phyloP scores from a whole-genome alignment of 352 stramenopile species.

The Plasmopara halstedii region DNA sequence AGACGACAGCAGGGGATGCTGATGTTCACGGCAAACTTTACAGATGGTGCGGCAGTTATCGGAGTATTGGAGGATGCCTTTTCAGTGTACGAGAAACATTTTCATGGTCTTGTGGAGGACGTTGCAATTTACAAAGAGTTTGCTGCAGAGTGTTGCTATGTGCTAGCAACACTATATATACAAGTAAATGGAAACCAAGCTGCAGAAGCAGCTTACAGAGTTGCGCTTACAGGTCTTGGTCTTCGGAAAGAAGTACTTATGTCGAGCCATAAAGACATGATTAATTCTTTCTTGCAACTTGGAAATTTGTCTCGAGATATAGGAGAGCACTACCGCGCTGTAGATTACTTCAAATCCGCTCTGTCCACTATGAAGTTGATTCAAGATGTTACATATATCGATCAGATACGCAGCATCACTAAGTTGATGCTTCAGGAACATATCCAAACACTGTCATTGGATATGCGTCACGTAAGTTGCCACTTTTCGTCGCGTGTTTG shows the following conservation, averaged over 20 bases:
- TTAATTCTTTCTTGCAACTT: constrained; percentile 42
- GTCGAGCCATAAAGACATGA: constrained; percentile 19
- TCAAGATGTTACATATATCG: constrained; percentile 11
- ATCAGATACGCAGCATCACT: constrained; percentile 31
- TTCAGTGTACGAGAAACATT: constrained; percentile 41
- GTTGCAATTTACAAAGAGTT: constrained; percentile 14
- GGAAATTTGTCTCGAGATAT: constrained; percentile 30
- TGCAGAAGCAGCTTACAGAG: constrained; percentile 36
- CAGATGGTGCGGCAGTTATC: constrained; percentile 22
- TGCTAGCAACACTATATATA: constrained; percentile 22
- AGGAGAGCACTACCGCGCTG: constrained; percentile 41
- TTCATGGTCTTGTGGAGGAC: constrained; percentile 19
- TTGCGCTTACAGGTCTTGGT: constrained; percentile 26
- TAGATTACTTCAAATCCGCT: constrained; percentile 42
- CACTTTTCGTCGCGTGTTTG: neutral
- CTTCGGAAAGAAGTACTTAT: constrained; percentile 29
- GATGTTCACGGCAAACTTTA: constrained; percentile 15
- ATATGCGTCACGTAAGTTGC: constrained; percentile 31
- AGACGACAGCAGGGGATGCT: constrained; percentile 34
- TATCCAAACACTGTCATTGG: constrained; percentile 22
- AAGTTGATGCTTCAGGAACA: constrained; percentile 35
- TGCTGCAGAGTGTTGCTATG: constrained; percentile 30
- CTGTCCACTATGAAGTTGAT: constrained; percentile 26
- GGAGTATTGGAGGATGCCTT: constrained; percentile 49
- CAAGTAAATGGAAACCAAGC: constrained; percentile 11